phyloP scores from a whole-genome alignment of 2,329 filamentous ascomycete genomes.

The Pseudogymnoascus sp. region DNA sequence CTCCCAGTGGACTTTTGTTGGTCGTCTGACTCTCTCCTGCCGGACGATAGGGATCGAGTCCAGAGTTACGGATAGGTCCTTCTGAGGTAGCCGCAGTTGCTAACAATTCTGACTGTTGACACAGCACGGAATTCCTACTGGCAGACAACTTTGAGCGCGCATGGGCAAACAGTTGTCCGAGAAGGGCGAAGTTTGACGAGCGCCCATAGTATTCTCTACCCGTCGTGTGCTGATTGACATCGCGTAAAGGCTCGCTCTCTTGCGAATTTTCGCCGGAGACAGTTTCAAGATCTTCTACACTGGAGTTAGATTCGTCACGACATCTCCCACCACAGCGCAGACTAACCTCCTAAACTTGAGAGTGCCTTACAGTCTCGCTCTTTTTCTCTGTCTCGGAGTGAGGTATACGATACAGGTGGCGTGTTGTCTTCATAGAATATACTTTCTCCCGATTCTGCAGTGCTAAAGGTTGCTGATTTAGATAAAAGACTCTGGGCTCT shows the following conservation, averaged over 20 bases:
- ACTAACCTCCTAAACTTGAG: background rate
- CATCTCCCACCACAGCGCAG: background rate
- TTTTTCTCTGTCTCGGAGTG: background rate
- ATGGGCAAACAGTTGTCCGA: background rate
- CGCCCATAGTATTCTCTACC: background rate
- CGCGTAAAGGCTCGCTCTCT: background rate
- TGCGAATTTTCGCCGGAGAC: background rate
- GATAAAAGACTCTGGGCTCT: background rate
- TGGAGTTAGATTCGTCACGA: background rate
- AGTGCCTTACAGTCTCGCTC: background rate
- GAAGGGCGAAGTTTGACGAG: background rate
- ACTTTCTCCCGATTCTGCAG: background rate
- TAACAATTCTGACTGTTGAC: background rate
- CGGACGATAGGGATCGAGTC: background rate
- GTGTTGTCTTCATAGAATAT: background rate
- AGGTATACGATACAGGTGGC: background rate
- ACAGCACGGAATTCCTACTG: background rate
- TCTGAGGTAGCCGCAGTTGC: background rate
- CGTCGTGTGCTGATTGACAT: background rate
- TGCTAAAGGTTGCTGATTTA: background rate
- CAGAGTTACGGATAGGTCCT: background rate
- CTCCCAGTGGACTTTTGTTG: background rate
- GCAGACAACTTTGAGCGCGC: background rate
- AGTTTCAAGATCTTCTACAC: background rate
- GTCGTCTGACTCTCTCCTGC: background rate